A percentile compares a stretch with the other conserved stretches of the same genome.
phyloP scores from a whole-genome alignment of 2,329 filamentous ascomycete genomes.

The Botrytis sinoallii region DNA sequence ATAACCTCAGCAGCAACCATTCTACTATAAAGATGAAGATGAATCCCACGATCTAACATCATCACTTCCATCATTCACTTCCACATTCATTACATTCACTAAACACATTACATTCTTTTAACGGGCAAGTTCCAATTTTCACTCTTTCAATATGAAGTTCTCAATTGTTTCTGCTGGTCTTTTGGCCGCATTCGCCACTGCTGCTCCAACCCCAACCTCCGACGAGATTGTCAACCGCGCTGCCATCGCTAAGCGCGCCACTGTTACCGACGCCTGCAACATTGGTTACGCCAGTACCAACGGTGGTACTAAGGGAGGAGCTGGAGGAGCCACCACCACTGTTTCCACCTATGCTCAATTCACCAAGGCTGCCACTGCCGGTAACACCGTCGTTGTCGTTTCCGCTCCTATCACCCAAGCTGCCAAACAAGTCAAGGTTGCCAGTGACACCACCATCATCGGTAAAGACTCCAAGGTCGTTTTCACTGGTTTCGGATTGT shows the following conservation, averaged over 20 bases:
- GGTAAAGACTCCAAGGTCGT: constrained; percentile 1
- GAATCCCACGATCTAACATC: background rate
- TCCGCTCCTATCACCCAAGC: constrained; percentile 4
- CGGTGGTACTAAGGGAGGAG: constrained; percentile 45
- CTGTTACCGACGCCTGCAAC: constrained; percentile 33
- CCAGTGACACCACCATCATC: constrained; percentile 17
- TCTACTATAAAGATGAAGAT: constrained; percentile 1
- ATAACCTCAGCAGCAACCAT: background rate
- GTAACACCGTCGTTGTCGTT: constrained; percentile 13
- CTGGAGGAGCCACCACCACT: constrained; percentile 44
- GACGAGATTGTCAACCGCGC: constrained; percentile 18
- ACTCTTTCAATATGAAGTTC: constrained; percentile 17
- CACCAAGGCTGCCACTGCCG: constrained; percentile 11
- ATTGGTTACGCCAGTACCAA: constrained; percentile 48
- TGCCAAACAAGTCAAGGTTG: constrained; percentile 8
- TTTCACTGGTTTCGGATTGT: constrained; percentile 16
- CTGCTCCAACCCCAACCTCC: constrained; percentile 16
- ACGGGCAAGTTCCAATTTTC: background rate
- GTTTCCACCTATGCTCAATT: constrained; percentile 46
- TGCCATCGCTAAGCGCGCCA: constrained; percentile 44
- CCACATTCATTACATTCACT: background rate
- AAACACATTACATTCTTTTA: background rate
- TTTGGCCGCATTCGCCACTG: constrained; percentile 15
- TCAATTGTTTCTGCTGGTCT: constrained; percentile 14
- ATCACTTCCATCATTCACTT: constrained; percentile 1